Evolutionary conservation across 1,284 basidiomycete species (phyloP).

Genomic region (Cutaneotrichosporon sp.): DNA sequence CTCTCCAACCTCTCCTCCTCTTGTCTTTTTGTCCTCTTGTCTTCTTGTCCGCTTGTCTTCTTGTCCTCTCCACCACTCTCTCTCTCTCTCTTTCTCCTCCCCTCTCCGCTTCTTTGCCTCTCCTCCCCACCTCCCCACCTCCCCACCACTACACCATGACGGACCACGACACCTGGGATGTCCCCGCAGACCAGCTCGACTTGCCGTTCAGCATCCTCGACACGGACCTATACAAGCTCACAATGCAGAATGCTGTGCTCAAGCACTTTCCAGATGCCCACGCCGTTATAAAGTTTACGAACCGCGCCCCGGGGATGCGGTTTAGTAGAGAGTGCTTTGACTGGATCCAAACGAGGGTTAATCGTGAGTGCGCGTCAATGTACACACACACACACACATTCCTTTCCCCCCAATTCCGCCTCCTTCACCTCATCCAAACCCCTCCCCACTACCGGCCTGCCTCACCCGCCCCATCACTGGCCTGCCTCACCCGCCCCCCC

Average conservation of each 20-base stretch:
- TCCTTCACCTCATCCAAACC: too few species aligned
- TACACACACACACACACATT: too few species aligned
- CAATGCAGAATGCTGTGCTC: slow-evolving; percentile 93
- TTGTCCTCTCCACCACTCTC: too few species aligned
- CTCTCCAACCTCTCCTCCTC: too few species aligned
- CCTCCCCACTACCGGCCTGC: too few species aligned
- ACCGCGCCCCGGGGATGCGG: slow-evolving; percentile 68
- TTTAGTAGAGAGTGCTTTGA: slow-evolving; percentile 73
- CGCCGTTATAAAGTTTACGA: slow-evolving; percentile 73
- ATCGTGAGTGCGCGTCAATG: slow-evolving; percentile 59
- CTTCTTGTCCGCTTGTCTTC: too few species aligned
- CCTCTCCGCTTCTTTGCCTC: too few species aligned
- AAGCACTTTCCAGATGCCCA: slow-evolving; percentile 71
- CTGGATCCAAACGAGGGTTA: slow-evolving; percentile 64
- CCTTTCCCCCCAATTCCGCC: too few species aligned
- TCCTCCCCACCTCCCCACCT: background rate
- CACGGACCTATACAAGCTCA: slow-evolving; percentile 97
- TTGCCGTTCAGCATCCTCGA: slow-evolving; percentile 73
- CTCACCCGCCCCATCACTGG: too few species aligned
- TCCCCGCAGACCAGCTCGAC: slow-evolving; percentile 32
- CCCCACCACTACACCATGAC: background rate
- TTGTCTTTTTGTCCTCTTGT: too few species aligned
- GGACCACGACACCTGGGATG: slow-evolving; percentile 11
- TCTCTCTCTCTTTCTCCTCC: too few species aligned
- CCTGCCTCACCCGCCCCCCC: too few species aligned